Evolutionary conservation across 805 yeast genomes (phyloP).

Genomic region (Wickerhamiella spandovensis): DNA sequence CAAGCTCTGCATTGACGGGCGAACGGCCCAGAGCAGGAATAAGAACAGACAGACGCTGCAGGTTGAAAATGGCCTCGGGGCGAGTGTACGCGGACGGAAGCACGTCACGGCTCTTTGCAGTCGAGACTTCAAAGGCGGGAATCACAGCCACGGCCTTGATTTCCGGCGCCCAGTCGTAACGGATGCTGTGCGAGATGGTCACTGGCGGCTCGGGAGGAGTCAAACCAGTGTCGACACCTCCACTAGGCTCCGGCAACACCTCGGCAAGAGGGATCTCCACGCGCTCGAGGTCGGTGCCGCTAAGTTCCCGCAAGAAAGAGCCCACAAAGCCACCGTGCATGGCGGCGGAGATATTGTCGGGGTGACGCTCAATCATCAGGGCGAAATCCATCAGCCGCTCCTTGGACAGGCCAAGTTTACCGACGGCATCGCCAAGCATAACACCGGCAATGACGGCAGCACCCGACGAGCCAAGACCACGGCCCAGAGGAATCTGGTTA

Average conservation of each 20-base stretch:
- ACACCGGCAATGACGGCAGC: constrained; percentile 98
- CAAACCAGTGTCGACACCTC: constrained; percentile 53
- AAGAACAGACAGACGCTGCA: constrained; percentile 84
- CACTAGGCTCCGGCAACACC: constrained; percentile 67
- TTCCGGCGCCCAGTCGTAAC: constrained; percentile 68
- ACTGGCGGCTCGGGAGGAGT: constrained; percentile 74
- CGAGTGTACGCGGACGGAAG: constrained; percentile 69
- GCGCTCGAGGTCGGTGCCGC: constrained; percentile 54
- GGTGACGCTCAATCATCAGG: constrained; percentile 94
- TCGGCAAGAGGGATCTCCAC: constrained; percentile 76
- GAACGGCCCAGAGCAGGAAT: constrained; percentile 83
- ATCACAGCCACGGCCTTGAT: constrained; percentile 83
- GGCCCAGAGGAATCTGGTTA: constrained; percentile 91
- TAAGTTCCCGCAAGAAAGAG: constrained; percentile 72
- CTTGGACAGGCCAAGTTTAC: constrained; percentile 56
- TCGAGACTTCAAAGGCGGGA: constrained; percentile 88
- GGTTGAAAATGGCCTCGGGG: constrained; percentile 76
- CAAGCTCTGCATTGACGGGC: constrained; percentile 69
- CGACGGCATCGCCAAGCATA: constrained; percentile 74
- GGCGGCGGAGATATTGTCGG: constrained; percentile 96
- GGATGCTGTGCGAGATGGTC: constrained; percentile 77
- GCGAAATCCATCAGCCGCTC: constrained; percentile 86
- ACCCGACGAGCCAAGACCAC: constrained; percentile 95
- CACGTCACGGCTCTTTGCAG: constrained; percentile 83
- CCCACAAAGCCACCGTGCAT: constrained; percentile 99